These are phyloP conservation scores for Tuber magnatum DNA, from an alignment of 495 filamentous ascomycete species.

Conservation along the genomic window DNA sequence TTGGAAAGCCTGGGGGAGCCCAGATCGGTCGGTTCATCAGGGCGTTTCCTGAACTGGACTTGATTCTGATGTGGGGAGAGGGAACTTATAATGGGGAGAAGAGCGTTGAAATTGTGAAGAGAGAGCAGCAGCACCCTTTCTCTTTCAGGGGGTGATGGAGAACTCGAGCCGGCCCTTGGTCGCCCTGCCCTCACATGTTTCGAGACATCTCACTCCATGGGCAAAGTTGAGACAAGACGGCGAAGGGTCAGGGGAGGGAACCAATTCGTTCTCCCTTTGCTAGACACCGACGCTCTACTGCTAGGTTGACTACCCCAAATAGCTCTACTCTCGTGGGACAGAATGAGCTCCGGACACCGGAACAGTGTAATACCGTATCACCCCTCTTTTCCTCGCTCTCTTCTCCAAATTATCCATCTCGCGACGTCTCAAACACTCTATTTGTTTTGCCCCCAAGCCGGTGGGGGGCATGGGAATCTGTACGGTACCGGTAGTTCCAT, in stretches of 20 bases:
- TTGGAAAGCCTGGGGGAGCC: background rate
- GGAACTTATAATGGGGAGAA: background rate
- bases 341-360: slow-evolving; percentile 6
- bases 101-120: background rate
- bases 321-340: slow-evolving; percentile 14
- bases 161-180: background rate
- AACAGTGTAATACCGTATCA: slow-evolving; percentile 2
- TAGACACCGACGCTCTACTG: slow-evolving; percentile 13
- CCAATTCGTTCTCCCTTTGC: slow-evolving; percentile 11
- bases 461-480: background rate
- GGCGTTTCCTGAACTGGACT: background rate
- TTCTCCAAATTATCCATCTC: slow-evolving; percentile 19
- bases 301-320: slow-evolving; percentile 13
- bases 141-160: background rate
- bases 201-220: background rate
- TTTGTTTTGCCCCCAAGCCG: background rate
- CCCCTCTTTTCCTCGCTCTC: slow-evolving; percentile 6
- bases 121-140: background rate
- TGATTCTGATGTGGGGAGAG: background rate
- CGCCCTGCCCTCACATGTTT: background rate
- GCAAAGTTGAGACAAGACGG: background rate
- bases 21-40: background rate
- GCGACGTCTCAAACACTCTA: slow-evolving; percentile 25
- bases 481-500: background rate
- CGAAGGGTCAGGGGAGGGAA: background rate